Evolutionary conservation across 2,329 filamentous ascomycete species (phyloP), one percentile per base, ranked within the genome.

Genomic region (Penicillium brevicompactum): DNA sequence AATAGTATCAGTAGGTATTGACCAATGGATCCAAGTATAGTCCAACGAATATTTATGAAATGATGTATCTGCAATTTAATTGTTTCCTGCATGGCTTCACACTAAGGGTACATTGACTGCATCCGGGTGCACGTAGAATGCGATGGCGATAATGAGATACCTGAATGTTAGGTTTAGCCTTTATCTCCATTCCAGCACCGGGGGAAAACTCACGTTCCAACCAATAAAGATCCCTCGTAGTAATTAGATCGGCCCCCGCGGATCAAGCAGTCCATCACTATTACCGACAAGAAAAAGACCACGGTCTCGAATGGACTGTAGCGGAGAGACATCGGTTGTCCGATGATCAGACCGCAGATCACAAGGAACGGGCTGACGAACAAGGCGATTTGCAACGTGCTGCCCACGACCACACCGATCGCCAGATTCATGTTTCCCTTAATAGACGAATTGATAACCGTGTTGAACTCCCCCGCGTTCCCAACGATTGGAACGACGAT

Each of bases 361-460:
- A 84, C 81, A 49, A 84, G 70, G 71, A 82, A 82, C 5, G 82
- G 82, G 2, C 82, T 84, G 18, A 61, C 82, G 60, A 84, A 82
- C 22, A 84, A 76, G 4, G 82, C 81, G 53, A 84, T 84, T 58
- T 84, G 81, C 72, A 84, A 75, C 50, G 75, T 79, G 66, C 75
- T 79, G 55, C 81, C 82, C 48, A 83, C 79, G 16, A 81, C 80
- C 3, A 84, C 80, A 51, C 80, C 80, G 60, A 84, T 80, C 24
- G 81, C 80, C 14, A 84, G 72, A 57, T 84, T 81, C 80, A 84
- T 82, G 68, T 83, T 83, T 66, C 80, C 78, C 69, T 83, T 85
- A 69, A 78, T 78, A 1, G 81, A 80, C 22, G 83, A 80, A 10
- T 82, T 78, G 24, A 80, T 76, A 11, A 81, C 80, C 2, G 81